phyloP scores from a whole-genome alignment of 768 basidiomycete species.

The Mycena amicta region DNA sequence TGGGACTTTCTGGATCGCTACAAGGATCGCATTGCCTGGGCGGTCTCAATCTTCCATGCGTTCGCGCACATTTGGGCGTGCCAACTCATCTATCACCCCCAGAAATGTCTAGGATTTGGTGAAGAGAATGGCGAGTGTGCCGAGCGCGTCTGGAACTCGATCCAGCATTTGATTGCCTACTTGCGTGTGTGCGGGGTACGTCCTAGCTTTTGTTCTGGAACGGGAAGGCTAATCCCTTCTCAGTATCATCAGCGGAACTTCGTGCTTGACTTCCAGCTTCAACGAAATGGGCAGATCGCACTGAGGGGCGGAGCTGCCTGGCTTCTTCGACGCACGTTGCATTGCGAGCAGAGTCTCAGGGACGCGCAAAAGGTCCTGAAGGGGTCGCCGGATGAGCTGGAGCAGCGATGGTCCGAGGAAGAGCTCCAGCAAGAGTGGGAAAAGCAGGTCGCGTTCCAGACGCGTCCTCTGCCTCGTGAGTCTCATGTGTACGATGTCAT shows the following conservation, averaged over 20 bases:
- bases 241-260: slow-evolving; percentile 4
- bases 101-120: slow-evolving; percentile 29
- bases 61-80: slow-evolving; percentile 44
- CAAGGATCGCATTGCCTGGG: slow-evolving; percentile 27
- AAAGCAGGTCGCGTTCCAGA: slow-evolving; percentile 32
- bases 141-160: slow-evolving; percentile 36
- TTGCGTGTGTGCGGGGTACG: slow-evolving; percentile 35
- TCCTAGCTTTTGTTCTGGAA: background rate
- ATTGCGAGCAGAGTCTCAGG: slow-evolving; percentile 14
- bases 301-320: slow-evolving; percentile 34
- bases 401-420: slow-evolving; percentile 11
- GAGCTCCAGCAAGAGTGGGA: slow-evolving; percentile 36
- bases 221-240: background rate
- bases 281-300: slow-evolving; percentile 26
- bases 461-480: background rate
- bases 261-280: slow-evolving; percentile 29
- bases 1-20: slow-evolving; percentile 6
- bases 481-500: background rate
- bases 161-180: slow-evolving; percentile 38
- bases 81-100: slow-evolving; percentile 36
- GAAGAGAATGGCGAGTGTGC: slow-evolving; percentile 37
- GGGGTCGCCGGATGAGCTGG: slow-evolving; percentile 21
- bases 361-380: slow-evolving; percentile 21
- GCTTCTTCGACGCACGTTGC: slow-evolving; percentile 25
- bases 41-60: slow-evolving; percentile 37